Conservation (phyloP, 2,329 filamentous ascomycete genomes). For the Fusarium caatingaense region DNA sequence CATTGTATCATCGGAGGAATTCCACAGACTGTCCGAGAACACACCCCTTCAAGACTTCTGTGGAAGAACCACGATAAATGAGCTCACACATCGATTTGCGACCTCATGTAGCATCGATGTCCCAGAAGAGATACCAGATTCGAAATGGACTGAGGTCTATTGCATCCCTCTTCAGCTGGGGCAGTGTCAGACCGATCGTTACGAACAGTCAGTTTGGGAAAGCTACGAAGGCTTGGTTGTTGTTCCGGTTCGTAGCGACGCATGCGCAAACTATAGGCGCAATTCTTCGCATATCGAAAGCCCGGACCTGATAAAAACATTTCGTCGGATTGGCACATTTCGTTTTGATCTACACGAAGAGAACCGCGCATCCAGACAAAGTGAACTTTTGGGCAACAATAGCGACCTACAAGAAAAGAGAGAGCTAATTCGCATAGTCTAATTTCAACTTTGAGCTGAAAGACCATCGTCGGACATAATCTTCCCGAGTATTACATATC, state of each 20-base stretch:
- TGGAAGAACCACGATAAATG: rapidly evolving
- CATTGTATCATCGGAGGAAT: neutral
- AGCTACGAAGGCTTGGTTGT: slow-evolving; percentile 3
- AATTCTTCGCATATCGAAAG: neutral
- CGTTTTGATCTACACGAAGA: slow-evolving; percentile 4
- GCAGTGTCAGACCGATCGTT: slow-evolving; percentile 5
- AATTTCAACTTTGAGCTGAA: no score
- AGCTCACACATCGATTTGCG: neutral
- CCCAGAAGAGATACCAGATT: neutral
- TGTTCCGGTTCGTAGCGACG: rapidly evolving
- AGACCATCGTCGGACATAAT: neutral
- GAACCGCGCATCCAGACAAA: neutral
- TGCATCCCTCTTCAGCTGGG: neutral
- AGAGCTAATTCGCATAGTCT: neutral
- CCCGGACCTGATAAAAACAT: rapidly evolving
- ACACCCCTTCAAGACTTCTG: rapidly evolving
- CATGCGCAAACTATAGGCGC: neutral
- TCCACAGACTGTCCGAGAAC: rapidly evolving
- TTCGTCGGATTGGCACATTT: neutral
- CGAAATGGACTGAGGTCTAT: neutral
- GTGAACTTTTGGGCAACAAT: neutral
- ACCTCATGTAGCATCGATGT: neutral
- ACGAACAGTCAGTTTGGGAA: slow-evolving; percentile 10
- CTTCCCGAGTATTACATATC: neutral
- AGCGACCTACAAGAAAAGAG: neutral